These are phyloP conservation scores for Tilletia setariae DNA, from an alignment of 1,284 basidiomycete species.

Conservation along the genomic window DNA sequence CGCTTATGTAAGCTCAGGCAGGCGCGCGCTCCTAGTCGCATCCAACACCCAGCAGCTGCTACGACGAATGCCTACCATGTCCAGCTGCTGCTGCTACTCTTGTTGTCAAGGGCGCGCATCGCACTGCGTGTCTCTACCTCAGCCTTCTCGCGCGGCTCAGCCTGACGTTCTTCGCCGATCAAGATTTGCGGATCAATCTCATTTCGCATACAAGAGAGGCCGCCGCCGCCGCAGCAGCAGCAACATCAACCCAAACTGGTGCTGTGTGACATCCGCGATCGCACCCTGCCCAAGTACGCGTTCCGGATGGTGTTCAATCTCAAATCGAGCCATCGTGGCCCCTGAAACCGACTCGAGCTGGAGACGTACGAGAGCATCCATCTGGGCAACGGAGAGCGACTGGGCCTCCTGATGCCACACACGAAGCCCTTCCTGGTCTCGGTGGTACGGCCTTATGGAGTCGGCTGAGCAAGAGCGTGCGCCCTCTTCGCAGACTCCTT, in stretches of 20 bases:
- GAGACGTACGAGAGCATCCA: constrained; percentile 14
- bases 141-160: no score
- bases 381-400: constrained; percentile 9
- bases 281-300: constrained; percentile 63
- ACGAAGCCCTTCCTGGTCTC: constrained; percentile 10
- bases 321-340: background rate
- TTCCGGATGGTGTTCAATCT: constrained; percentile 81
- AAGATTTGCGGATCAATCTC: no score
- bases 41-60: no score
- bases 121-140: no score
- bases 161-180: no score
- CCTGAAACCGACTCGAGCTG: constrained; percentile 9
- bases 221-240: background rate
- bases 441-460: constrained; percentile 1
- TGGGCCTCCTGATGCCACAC: background rate
- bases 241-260: background rate
- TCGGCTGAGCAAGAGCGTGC: background rate
- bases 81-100: no score
- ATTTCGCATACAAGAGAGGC: no score
- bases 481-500: no score
- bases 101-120: no score
- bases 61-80: no score
- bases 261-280: constrained; percentile 26
- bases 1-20: no score
- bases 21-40: no score